Percentiles rank a stretch among this genome's conserved stretches.
Conservation (phyloP, 2,329 filamentous ascomycete genomes). For the Helminthosporium solani region DNA sequence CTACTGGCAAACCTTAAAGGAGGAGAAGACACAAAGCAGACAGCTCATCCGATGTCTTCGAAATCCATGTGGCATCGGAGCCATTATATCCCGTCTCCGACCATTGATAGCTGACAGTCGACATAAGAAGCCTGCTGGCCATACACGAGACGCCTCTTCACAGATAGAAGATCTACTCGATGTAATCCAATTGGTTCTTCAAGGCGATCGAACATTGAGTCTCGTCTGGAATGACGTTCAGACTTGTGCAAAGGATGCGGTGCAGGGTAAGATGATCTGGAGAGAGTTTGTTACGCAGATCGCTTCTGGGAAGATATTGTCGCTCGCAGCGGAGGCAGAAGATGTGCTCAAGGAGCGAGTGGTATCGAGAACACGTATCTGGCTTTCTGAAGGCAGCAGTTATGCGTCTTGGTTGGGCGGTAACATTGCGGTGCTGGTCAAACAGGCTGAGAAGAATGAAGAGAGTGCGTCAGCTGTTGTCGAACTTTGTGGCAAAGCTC, state of each 20-base stretch:
- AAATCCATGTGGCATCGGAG: slow-evolving; percentile 75
- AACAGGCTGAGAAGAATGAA: slow-evolving; percentile 34
- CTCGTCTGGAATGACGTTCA: slow-evolving; percentile 50
- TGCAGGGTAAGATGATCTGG: slow-evolving; percentile 59
- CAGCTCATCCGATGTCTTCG: slow-evolving; percentile 65
- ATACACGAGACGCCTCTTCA: slow-evolving; percentile 30
- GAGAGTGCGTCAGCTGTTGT: slow-evolving; percentile 35
- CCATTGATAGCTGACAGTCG: slow-evolving; percentile 51
- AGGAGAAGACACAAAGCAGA: slow-evolving; percentile 41
- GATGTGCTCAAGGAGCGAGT: slow-evolving; percentile 46
- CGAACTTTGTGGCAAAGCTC: slow-evolving; percentile 57
- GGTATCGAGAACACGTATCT: slow-evolving; percentile 42
- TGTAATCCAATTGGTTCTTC: slow-evolving; percentile 47
- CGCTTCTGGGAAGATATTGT: slow-evolving; percentile 61
- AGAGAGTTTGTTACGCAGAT: slow-evolving; percentile 61
- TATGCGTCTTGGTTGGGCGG: slow-evolving; percentile 72
- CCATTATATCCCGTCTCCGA: slow-evolving; percentile 69
- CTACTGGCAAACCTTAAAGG: slow-evolving; percentile 69
- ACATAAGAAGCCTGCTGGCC: slow-evolving; percentile 37
- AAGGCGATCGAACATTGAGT: slow-evolving; percentile 45
- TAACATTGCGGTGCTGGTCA: slow-evolving; percentile 58
- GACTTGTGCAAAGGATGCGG: slow-evolving; percentile 41
- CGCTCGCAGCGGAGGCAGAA: slow-evolving; percentile 61
- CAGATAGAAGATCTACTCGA: slow-evolving; percentile 46
- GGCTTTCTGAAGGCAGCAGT: slow-evolving; percentile 64